Conservation (phyloP, 75 land plant genomes). For the Chamaecyparis obtusa region DNA sequence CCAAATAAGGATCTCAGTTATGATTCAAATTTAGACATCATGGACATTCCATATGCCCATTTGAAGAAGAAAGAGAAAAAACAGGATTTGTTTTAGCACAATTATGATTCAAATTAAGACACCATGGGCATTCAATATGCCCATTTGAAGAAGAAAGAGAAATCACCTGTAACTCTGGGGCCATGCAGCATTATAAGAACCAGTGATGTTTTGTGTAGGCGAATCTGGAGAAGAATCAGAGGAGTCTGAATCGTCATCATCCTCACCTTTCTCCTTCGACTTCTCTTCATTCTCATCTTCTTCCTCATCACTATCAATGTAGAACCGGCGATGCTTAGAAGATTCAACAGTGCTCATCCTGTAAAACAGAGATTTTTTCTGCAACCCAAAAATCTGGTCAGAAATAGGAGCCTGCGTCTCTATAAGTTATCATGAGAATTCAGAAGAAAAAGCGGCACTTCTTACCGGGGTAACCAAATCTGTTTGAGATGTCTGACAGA, state of each 20-base stretch:
- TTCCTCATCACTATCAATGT: conserved; percentile 23
- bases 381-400: not conserved
- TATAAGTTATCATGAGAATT: not conserved
- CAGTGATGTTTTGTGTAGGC: conserved; percentile 17
- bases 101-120: too few relatives aligned
- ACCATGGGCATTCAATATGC: too few relatives aligned
- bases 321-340: not conserved
- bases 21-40: too few relatives aligned
- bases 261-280: conserved; percentile 13
- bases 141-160: too few relatives aligned
- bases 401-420: not conserved
- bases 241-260: conserved; percentile 38
- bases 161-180: conserved; percentile 81
- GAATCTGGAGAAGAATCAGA: conserved; percentile 40
- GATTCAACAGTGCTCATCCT: not conserved
- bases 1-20: too few relatives aligned
- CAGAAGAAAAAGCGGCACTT: not conserved
- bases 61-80: too few relatives aligned
- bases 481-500: not conserved
- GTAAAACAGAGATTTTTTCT: not conserved
- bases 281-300: conserved; percentile 13
- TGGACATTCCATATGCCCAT: too few relatives aligned
- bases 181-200: conserved; percentile 51
- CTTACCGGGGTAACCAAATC: not conserved
- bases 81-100: too few relatives aligned